A percentile compares a stretch with the other conserved stretches of the same genome.
Conservation (phyloP, 2,329 filamentous ascomycete genomes). For the Colletotrichum graminicola region DNA sequence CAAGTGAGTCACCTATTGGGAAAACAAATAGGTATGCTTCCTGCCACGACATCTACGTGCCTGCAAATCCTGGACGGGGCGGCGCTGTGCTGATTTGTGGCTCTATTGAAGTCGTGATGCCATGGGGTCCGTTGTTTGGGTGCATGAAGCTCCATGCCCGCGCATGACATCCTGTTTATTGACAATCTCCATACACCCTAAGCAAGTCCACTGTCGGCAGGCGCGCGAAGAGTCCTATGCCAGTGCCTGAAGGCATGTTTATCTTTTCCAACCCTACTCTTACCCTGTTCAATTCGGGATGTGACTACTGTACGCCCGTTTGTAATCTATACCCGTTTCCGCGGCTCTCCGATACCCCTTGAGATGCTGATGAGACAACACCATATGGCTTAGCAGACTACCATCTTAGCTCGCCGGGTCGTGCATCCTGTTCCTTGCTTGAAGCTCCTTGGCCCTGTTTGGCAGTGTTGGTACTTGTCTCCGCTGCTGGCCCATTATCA, state of each 20-base stretch:
- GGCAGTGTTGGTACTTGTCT: constrained; percentile 37
- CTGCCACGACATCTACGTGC: not conserved
- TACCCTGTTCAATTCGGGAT: not conserved
- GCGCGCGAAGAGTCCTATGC: not conserved
- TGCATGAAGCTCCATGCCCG: not conserved
- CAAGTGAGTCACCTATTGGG: not conserved
- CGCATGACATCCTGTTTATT: constrained; percentile 11
- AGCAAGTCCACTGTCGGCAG: not conserved
- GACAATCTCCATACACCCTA: not conserved
- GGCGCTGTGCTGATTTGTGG: not conserved
- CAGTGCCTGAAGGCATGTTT: not conserved
- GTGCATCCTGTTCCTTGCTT: constrained; percentile 22
- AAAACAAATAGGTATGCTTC: constrained; percentile 1
- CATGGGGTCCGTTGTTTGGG: not conserved
- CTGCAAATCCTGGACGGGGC: not conserved
- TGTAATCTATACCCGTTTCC: not conserved
- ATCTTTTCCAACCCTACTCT: not conserved
- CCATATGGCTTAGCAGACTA: constrained; percentile 37
- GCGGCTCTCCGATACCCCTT: not conserved
- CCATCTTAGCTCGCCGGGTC: constrained; percentile 53
- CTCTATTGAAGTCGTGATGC: not conserved
- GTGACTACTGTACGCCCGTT: not conserved
- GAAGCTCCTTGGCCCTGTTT: not conserved
- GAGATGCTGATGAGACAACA: not conserved
- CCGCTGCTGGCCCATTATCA: constrained; percentile 47